Evolutionary conservation across 1,139 yeast species (phyloP).

Genomic region (Debaryomyces sp.): DNA sequence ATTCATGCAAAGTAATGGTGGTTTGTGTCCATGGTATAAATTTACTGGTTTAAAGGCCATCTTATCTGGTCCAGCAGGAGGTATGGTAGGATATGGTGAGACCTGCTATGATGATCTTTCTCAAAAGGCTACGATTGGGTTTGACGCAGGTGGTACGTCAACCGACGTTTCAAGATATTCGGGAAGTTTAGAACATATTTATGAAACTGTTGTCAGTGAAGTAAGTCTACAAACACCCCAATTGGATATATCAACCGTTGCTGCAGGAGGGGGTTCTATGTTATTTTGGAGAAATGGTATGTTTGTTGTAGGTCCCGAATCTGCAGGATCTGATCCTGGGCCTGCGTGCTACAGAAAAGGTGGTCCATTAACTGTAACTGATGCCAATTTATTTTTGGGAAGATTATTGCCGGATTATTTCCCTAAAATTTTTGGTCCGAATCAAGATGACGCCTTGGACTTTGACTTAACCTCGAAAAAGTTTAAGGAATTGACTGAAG

Average conservation of each 20-base stretch:
- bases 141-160: slow-evolving; percentile 52
- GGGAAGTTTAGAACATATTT: slow-evolving; percentile 45
- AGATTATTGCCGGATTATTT: slow-evolving; percentile 43
- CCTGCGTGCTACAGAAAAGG: slow-evolving; percentile 51
- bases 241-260: slow-evolving; percentile 49
- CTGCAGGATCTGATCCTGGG: slow-evolving; percentile 52
- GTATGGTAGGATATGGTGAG: slow-evolving; percentile 52
- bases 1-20: slow-evolving; percentile 54
- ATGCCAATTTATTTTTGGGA: slow-evolving; percentile 47
- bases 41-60: slow-evolving; percentile 52
- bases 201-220: slow-evolving; percentile 47
- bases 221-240: slow-evolving; percentile 49
- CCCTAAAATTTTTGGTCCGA: slow-evolving; percentile 48
- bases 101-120: slow-evolving; percentile 40
- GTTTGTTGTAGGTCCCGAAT: slow-evolving; percentile 52
- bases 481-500: slow-evolving; percentile 34
- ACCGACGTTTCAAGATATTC: slow-evolving; percentile 49
- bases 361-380: slow-evolving; percentile 51
- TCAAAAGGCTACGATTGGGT: slow-evolving; percentile 44
- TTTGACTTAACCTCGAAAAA: slow-evolving; percentile 30
- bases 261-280: slow-evolving; percentile 53
- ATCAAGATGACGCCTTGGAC: slow-evolving; percentile 43
- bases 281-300: slow-evolving; percentile 48
- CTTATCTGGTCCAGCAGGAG: slow-evolving; percentile 55
- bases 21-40: slow-evolving; percentile 51